phyloP scores from a whole-genome alignment of 73 alveolate genomes.

The Blepharisma stoltei region DNA sequence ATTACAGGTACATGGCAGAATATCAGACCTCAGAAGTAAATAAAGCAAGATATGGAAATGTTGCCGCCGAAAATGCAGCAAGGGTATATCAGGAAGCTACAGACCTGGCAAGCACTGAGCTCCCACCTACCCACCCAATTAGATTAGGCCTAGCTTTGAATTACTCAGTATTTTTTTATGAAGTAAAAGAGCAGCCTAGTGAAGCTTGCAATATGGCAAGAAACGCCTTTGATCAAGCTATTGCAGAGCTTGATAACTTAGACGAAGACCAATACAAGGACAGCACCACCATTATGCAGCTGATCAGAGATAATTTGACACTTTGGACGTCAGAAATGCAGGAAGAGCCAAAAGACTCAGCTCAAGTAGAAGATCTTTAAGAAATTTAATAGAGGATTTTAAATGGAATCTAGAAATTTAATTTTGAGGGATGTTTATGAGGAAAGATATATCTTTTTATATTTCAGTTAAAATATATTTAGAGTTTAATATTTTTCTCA shows the following conservation, averaged over 20 bases:
- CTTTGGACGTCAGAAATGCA: slow-evolving; percentile 10
- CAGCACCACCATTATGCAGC: slow-evolving; percentile 27
- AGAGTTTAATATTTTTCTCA: no score
- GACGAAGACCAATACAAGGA: slow-evolving; percentile 32
- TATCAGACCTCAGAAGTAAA: slow-evolving; percentile 30
- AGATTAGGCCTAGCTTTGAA: slow-evolving; percentile 77
- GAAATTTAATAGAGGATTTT: no score
- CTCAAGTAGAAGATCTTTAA: neutral
- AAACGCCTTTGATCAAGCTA: slow-evolving; percentile 37
- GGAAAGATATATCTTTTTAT: no score
- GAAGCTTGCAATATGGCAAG: slow-evolving; percentile 75
- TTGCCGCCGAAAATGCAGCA: slow-evolving; percentile 35
- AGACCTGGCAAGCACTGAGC: slow-evolving; percentile 41
- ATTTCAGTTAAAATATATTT: no score
- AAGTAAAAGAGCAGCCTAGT: slow-evolving; percentile 66
- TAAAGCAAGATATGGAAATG: slow-evolving; percentile 34
- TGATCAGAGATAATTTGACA: neutral
- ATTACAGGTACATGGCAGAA: slow-evolving; percentile 54
- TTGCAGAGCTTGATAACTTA: slow-evolving; percentile 25
- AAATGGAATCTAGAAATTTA: no score
- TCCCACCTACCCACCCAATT: slow-evolving; percentile 61
- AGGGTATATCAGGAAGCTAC: slow-evolving; percentile 50
- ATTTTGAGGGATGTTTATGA: no score
- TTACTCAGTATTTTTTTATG: slow-evolving; percentile 80
- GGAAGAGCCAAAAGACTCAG: neutral